Evolutionary conservation across 139 green algal species (phyloP).

Genomic region (Marvania coccoides): DNA sequence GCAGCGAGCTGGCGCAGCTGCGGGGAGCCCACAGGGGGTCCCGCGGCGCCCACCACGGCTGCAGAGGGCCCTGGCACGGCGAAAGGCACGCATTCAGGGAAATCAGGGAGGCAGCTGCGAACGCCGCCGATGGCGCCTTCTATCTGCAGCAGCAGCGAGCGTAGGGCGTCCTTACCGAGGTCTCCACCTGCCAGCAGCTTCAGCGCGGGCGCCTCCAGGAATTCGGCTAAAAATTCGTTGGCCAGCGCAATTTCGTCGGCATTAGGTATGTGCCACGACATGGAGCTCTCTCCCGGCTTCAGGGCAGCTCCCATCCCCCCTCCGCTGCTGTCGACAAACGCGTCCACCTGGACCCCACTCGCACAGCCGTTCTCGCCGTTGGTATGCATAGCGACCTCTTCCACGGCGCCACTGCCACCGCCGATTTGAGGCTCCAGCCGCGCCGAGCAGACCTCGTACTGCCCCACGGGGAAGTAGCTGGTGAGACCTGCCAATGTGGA

Average conservation of each 20-base stretch:
- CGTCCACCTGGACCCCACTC: slow-evolving; percentile 19
- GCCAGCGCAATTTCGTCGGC: slow-evolving; percentile 8
- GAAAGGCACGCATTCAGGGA: background rate
- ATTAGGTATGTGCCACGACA: slow-evolving; percentile 13
- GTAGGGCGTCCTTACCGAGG: slow-evolving; percentile 15
- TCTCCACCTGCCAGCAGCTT: slow-evolving; percentile 5
- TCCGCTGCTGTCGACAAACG: slow-evolving; percentile 25
- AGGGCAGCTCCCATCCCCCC: background rate
- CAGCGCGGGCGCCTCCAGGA: background rate
- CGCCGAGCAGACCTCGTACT: slow-evolving; percentile 18
- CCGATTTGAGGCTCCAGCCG: background rate
- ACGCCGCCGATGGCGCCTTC: slow-evolving; percentile 29
- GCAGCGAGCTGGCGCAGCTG: background rate
- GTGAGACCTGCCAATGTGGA: slow-evolving; percentile 12
- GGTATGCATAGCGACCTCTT: too few relatives aligned
- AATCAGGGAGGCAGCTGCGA: slow-evolving; percentile 28
- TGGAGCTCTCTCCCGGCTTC: slow-evolving; percentile 1
- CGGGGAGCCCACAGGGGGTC: background rate
- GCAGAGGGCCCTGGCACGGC: background rate
- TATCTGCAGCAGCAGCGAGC: slow-evolving; percentile 25
- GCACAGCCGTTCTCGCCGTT: too few relatives aligned
- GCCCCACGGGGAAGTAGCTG: slow-evolving; percentile 29
- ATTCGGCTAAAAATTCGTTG: background rate
- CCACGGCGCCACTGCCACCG: background rate
- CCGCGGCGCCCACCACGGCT: background rate